phyloP scores from a whole-genome alignment of 306 rosid genomes.

The Quercus dentata region DNA sequence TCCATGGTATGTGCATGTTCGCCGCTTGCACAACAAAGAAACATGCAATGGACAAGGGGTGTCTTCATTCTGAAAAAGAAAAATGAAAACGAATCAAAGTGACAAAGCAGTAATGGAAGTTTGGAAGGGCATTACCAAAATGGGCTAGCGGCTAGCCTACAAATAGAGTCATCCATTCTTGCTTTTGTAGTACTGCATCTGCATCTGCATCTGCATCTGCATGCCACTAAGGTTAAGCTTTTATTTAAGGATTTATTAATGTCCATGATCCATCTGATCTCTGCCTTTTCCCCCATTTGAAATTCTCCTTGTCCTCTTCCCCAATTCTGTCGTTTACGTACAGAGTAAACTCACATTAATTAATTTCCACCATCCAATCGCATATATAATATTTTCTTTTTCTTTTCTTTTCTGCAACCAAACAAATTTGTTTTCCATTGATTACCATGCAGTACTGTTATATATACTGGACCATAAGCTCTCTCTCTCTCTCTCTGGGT shows the following conservation, averaged over 20 bases:
- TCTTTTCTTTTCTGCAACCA: conserved; percentile 2
- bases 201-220: no score
- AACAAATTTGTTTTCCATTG: no score
- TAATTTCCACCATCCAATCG: conserved; percentile 16
- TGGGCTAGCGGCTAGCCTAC: conserved; percentile 34
- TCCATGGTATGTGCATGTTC: conserved; percentile 14
- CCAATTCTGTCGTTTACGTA: conserved; percentile 12
- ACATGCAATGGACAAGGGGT: neutral
- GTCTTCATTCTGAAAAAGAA: conserved; percentile 13
- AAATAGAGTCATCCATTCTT: neutral
- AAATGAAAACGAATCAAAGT: neutral
- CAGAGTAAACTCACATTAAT: conserved; percentile 2
- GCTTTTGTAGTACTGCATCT: conserved; percentile 11
- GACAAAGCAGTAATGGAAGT: conserved; percentile 9
- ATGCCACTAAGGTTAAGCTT: neutral
- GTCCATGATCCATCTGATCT: neutral
- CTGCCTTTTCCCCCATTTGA: neutral
- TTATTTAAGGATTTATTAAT: neutral
- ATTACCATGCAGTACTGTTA: conserved; percentile 11
- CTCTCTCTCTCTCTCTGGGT: no score
- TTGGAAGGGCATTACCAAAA: conserved; percentile 20
- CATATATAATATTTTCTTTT: neutral
- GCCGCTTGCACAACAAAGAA: conserved; percentile 20
- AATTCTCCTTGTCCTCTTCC: conserved; percentile 1
- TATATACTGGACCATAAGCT: no score